Base-by-base conservation (phyloP, 192 early-diverging fungal genomes). In the Coemansia sp. region DNA sequence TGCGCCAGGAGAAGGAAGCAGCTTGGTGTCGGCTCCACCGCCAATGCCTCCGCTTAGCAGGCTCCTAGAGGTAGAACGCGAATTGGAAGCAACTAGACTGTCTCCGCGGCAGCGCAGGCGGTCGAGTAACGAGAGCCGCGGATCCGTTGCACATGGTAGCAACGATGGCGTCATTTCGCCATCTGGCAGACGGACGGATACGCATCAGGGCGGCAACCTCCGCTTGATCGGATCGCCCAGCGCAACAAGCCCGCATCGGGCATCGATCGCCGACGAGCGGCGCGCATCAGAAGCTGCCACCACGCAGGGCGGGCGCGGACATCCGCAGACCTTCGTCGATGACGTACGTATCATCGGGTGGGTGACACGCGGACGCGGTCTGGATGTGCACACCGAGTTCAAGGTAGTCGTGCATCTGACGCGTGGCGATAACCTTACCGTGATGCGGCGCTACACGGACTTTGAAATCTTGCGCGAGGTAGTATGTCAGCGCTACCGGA, bases 311-410 rank as follows among this genome's bases (percentile, higher is more conserved):
- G 13, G 17, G 6, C 17, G 10, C 59, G 30, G 36, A 37, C 56
- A 58, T 17, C 38, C 33, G 34, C 59, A 48, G 8, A 78, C 75
- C 6, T 25, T 70, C 31, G 70, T 60, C 30, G 67, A 79, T 47
- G 75, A 79, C 34, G 75, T 79, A 66, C 75, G 75, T 9, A 72
- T 79, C 25, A 68, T 79, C 27, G 75, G 75, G 1, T 79, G 75
- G 75, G 66, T 60, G 23, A 79, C 75, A 3, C 55, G 60, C 7
- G 75, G 75, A n/a, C 60, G 75, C 20, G 70, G 75, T 1, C 60
- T 79, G 34, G 75, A 79, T 27, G 67, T 81, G 54, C 78, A 74
- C n/a, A 71, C 74, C 0, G 80, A 76, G 31, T 73, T 76, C 55
- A 76, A 82, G 47, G 67, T 77, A 2, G 41, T 73, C 7, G 70